Evolutionary conservation across 108 stramenopile genomes (phyloP).

Genomic region (Cyclotella atomus): DNA sequence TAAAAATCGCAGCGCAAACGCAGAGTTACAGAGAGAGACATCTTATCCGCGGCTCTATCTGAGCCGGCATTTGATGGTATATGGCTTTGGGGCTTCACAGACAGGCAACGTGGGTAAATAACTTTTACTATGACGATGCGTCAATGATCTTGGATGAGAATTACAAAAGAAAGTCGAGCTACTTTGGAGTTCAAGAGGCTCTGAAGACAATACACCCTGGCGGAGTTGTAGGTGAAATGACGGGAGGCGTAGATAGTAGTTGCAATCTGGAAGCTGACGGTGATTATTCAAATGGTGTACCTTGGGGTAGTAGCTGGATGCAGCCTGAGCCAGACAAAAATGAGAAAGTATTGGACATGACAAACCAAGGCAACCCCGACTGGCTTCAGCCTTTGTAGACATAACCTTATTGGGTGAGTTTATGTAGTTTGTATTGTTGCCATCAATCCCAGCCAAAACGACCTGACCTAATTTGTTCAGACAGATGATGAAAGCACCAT

Average conservation of each 20-base stretch:
- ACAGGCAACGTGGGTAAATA: constrained; percentile 90
- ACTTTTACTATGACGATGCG: constrained; percentile 85
- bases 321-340: constrained; percentile 36
- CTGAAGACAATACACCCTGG: constrained; percentile 64
- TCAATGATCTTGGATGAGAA: constrained; percentile 84
- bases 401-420: too few species aligned
- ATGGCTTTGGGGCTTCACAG: constrained; percentile 94
- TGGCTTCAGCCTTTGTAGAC: background rate
- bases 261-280: constrained; percentile 52
- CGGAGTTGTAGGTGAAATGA: constrained; percentile 56
- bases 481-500: too few species aligned
- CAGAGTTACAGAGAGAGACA: constrained; percentile 89
- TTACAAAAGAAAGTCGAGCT: constrained; percentile 65
- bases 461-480: too few species aligned
- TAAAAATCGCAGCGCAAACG: constrained; percentile 65
- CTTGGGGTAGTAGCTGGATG: constrained; percentile 87
- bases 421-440: too few species aligned
- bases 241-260: constrained; percentile 39
- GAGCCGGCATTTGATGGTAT: constrained; percentile 88
- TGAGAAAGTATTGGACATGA: background rate
- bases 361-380: background rate
- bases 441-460: too few species aligned
- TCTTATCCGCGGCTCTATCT: constrained; percentile 84
- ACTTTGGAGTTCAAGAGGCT: constrained; percentile 75
- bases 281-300: constrained; percentile 62